phyloP scores from a whole-genome alignment of 2,329 filamentous ascomycete genomes.

The Emmonsiellopsis sp. region DNA sequence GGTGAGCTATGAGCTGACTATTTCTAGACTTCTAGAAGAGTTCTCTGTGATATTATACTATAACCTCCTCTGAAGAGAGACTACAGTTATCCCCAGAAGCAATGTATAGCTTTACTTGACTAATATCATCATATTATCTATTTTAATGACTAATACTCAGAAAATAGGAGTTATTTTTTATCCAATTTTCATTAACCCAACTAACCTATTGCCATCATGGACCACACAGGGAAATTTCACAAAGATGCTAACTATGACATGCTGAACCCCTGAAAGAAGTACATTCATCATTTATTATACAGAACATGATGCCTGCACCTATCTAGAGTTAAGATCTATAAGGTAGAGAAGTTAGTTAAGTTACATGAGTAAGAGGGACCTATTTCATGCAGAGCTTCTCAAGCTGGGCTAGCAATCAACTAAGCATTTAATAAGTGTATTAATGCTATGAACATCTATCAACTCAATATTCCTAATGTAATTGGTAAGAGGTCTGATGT shows the following conservation, averaged over 20 bases:
- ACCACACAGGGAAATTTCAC: too few relatives aligned
- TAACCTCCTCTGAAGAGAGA: too few relatives aligned
- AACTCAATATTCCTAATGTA: constrained; percentile 44
- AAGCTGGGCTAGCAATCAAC: constrained; percentile 49
- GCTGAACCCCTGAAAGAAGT: neutral
- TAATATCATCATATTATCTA: neutral
- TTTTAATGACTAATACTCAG: too few relatives aligned
- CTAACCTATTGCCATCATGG: too few relatives aligned
- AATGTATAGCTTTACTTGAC: neutral
- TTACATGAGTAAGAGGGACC: constrained; percentile 50
- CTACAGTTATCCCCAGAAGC: too few relatives aligned
- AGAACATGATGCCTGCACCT: too few relatives aligned
- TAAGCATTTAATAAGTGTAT: constrained; percentile 56
- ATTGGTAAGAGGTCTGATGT: constrained; percentile 33
- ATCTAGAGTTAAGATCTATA: constrained; percentile 16
- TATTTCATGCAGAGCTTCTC: constrained; percentile 51
- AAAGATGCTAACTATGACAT: too few relatives aligned
- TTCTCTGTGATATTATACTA: too few relatives aligned
- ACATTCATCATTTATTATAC: constrained; percentile 8
- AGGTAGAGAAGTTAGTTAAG: constrained; percentile 25
- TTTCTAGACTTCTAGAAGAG: too few relatives aligned
- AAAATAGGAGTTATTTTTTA: too few relatives aligned
- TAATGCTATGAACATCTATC: constrained; percentile 49
- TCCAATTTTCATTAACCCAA: too few relatives aligned
- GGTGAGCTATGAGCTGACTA: too few relatives aligned